Percentiles rank a stretch among this genome's conserved stretches.
phyloP scores from a whole-genome alignment of 139 green algal species.

The Raphidocelis subcapitata region DNA sequence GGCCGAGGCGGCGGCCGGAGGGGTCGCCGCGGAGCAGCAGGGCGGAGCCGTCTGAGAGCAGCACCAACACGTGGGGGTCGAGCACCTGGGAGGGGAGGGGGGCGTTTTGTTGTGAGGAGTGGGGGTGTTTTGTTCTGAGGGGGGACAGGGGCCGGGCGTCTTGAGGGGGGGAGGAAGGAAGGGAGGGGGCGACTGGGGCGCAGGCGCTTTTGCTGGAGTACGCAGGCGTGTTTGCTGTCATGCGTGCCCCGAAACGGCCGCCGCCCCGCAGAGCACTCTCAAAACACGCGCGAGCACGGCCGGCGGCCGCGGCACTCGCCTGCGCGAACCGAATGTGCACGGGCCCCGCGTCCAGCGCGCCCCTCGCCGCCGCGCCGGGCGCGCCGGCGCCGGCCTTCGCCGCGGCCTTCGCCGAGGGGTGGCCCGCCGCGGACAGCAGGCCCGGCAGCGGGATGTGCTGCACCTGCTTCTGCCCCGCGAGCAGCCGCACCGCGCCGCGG shows the following conservation, averaged over 20 bases:
- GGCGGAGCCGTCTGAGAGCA: constrained; percentile 50
- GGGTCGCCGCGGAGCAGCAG: constrained; percentile 38
- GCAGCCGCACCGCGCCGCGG: constrained; percentile 52
- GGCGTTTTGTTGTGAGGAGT: too few relatives aligned
- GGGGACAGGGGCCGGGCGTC: too few relatives aligned
- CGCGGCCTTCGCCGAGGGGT: constrained; percentile 14
- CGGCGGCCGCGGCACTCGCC: background rate
- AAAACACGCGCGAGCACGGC: background rate
- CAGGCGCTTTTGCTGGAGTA: too few relatives aligned
- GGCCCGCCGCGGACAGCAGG: constrained; percentile 4
- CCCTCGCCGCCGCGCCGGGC: background rate
- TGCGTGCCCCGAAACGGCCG: too few relatives aligned
- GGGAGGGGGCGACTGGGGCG: too few relatives aligned
- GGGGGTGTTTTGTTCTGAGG: too few relatives aligned
- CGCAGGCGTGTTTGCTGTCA: too few relatives aligned
- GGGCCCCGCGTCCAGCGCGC: background rate
- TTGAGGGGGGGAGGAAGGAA: too few relatives aligned
- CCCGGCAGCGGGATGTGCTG: constrained; percentile 14
- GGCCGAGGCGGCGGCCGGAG: background rate
- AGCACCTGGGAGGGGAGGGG: constrained; percentile 22
- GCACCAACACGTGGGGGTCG: constrained; percentile 66
- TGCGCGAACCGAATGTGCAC: constrained; percentile 10
- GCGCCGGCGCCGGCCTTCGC: background rate
- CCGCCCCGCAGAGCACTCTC: too few relatives aligned
- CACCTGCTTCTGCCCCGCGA: constrained; percentile 43